Evolutionary conservation across 2,329 filamentous ascomycete species (phyloP).

Genomic region (Penicillium sp.): DNA sequence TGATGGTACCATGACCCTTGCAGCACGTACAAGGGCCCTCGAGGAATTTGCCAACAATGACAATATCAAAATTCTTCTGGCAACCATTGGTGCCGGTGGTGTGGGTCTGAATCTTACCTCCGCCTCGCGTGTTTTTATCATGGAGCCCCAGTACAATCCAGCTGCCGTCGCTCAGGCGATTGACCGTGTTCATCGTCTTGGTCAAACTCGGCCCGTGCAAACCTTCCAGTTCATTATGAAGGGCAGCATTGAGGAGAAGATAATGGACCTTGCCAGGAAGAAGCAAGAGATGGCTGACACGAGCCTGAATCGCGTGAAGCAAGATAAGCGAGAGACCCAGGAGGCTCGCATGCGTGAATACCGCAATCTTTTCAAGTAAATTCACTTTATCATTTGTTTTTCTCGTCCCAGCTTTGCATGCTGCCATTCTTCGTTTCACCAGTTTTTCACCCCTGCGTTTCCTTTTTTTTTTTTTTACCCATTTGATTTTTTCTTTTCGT

Average conservation of each 20-base stretch:
- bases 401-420: not conserved
- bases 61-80: constrained; percentile 73
- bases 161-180: constrained; percentile 91
- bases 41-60: constrained; percentile 72
- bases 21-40: constrained; percentile 71
- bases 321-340: constrained; percentile 60
- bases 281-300: constrained; percentile 88
- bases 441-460: not conserved
- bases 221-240: constrained; percentile 88
- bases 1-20: constrained; percentile 82
- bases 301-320: constrained; percentile 69
- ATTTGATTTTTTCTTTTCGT: not conserved
- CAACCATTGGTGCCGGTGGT: constrained; percentile 89
- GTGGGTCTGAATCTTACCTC: constrained; percentile 87
- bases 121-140: constrained; percentile 85
- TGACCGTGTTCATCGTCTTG: constrained; percentile 86
- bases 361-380: constrained; percentile 54
- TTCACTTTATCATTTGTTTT: not conserved
- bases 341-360: constrained; percentile 63
- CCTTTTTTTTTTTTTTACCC: not conserved
- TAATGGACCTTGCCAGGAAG: constrained; percentile 83
- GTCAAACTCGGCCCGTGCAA: constrained; percentile 83
- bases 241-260: constrained; percentile 89
- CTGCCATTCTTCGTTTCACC: not conserved
- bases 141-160: constrained; percentile 98